A percentile compares a stretch with the other conserved stretches of the same genome.
phyloP scores from a whole-genome alignment of 2,329 filamentous ascomycete species.

The Exophiala sp. region DNA sequence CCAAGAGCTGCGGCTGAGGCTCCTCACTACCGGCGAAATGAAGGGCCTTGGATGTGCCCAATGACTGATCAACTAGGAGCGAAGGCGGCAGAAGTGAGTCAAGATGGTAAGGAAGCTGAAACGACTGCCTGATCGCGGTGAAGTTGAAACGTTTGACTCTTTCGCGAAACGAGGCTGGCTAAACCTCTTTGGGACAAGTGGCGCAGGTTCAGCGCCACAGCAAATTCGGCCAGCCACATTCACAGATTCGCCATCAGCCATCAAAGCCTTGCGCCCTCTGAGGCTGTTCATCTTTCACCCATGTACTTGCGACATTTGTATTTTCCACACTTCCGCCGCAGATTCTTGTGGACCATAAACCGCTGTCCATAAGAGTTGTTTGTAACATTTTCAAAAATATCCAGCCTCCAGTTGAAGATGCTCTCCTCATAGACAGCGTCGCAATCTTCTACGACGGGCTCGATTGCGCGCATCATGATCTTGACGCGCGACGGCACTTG shows the following conservation, averaged over 20 bases:
- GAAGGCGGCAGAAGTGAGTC: not conserved
- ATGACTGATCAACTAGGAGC: too few species aligned
- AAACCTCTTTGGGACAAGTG: not conserved
- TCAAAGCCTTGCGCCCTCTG: not conserved
- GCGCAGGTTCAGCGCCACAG: not conserved
- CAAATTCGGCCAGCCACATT: not conserved
- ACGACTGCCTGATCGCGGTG: not conserved
- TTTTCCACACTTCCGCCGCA: not conserved
- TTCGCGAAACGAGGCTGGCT: not conserved
- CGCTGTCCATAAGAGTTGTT: too few species aligned
- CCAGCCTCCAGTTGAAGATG: not conserved
- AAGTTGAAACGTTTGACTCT: not conserved
- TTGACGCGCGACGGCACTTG: not conserved
- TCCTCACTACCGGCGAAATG: too few species aligned
- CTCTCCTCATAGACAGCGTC: not conserved
- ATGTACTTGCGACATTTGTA: not conserved
- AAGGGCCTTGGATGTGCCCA: too few species aligned
- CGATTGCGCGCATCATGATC: not conserved
- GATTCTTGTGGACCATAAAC: too few species aligned
- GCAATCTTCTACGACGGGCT: not conserved
- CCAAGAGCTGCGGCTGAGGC: too few species aligned
- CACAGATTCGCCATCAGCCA: not conserved
- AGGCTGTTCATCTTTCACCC: not conserved
- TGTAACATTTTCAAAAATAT: not conserved
- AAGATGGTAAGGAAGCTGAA: not conserved